Evolutionary conservation across 2,329 filamentous ascomycete species (phyloP), one percentile per base, ranked within the genome.

Genomic region (Colletotrichum kahawae): DNA sequence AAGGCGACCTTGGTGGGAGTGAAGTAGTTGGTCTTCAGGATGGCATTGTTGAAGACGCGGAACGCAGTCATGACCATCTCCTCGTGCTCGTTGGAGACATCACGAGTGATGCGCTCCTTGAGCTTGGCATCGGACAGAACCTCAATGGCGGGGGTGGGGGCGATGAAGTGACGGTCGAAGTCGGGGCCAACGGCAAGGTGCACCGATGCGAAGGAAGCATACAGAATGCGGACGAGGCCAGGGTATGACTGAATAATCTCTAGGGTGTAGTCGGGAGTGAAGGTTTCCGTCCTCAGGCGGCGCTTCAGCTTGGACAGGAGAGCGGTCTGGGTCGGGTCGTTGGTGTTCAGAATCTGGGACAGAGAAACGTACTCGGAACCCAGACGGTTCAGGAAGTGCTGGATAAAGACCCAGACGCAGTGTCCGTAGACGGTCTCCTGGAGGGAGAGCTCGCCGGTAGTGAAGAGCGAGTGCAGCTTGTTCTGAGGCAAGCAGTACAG

Each of bases 31-130:
- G 97, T 99, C 91, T 98, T 99, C 79, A 98, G 90, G 60, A 98
- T 93, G 62, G 94, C 92, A 73, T 92, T 93, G 88, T 99, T 99
- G 92, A 99, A 99, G 77, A 97, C 93, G 70, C 95, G 93, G 91
- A 99, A 98, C 18, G 96, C 95, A 56, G 93, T 95, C 95, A 99
- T 97, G 79, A 99, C 97, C 93, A 98, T 97, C 83, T 96, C 94
- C 82, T 99, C 95, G 85, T 99, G 96, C 87, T 99, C 96, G 81
- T 98, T 98, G 75, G 90, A 90, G 21, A 95, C 93, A n/a, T 93
- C 94, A 82, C 92, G 93, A 76, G 93, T 90, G 81, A 98, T 97
- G 78, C 93, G 88, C 66, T 94, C 92, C 84, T 95, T 93, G 51
- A 98, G 89, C 81, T 92, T 90, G 24, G 88, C 88, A 78, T 97